A percentile compares a stretch with the other conserved stretches of the same genome.
Conservation (phyloP, 768 basidiomycete species). For the Cubamyces sp. region DNA sequence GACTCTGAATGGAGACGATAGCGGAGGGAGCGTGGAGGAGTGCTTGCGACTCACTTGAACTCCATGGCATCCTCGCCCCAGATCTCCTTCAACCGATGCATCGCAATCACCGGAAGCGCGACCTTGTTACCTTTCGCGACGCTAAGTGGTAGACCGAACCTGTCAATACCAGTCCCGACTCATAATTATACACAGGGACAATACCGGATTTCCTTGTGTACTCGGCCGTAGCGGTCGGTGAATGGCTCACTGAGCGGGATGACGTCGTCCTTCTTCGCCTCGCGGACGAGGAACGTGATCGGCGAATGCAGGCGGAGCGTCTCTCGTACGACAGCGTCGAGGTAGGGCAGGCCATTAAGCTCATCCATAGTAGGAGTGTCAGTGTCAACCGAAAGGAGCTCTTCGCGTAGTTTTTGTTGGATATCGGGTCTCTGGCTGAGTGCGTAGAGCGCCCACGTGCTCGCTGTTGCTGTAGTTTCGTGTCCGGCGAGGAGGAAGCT, state of each 20-base stretch:
- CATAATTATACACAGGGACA: conserved; percentile 29
- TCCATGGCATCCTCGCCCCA: conserved; percentile 70
- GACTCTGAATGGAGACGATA: too few species aligned
- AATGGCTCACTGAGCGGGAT: conserved; percentile 51
- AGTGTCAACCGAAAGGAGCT: conserved; percentile 47
- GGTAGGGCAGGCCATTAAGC: conserved; percentile 65
- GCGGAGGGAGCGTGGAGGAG: neutral
- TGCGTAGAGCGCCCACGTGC: conserved; percentile 43
- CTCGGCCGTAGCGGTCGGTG: conserved; percentile 24
- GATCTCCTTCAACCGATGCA: conserved; percentile 55
- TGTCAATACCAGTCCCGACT: too few species aligned
- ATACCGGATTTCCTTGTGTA: conserved; percentile 25
- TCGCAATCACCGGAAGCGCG: conserved; percentile 52
- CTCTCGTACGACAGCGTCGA: conserved; percentile 71
- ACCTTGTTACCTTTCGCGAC: conserved; percentile 38
- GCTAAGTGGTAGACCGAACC: neutral
- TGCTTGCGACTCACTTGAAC: conserved; percentile 53
- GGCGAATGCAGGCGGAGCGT: conserved; percentile 60
- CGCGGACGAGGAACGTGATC: conserved; percentile 51
- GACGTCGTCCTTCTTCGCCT: conserved; percentile 47
- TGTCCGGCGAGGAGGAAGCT: conserved; percentile 42
- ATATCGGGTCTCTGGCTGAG: conserved; percentile 42
- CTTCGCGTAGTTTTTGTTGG: conserved; percentile 45
- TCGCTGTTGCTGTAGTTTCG: conserved; percentile 45
- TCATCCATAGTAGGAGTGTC: conserved; percentile 65